Base-by-base conservation (phyloP, 441 rosid genomes). In the Mallotus repandus region DNA sequence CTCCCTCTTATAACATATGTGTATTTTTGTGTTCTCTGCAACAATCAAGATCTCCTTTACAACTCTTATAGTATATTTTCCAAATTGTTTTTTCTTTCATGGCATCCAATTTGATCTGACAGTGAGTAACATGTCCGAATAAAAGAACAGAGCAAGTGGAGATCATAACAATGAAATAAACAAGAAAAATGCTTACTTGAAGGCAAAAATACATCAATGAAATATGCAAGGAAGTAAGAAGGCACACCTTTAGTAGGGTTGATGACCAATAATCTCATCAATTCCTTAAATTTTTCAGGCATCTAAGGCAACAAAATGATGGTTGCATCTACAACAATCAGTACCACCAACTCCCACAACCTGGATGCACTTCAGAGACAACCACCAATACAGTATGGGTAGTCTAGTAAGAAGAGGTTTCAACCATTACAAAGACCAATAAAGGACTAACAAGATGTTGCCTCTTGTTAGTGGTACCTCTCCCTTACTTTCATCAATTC, bases 251-350 rank as follows among this genome's bases (percentile, higher is more conserved):
- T 78, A 18, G 73, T 66, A 2, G 97, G 91, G 74, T 79, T 87
- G 5, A 87, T 88, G 50, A 89, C 87, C 1, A 88, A 87, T 71
- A 86, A 74, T 29, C 77, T 68, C 70, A 90, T 80, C 74, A 90
- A 66, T 16, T 89, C 88, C 75, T 82, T 85, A 16, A 92, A 77
- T 81, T 85, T 90, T 10, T 86, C 85, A 0, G 92, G 88, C 22
- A 94, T 83, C 71, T 80, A 93, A 0, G 97, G 94, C 61, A 90
- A 60, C 78, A 90, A 70, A 45, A 90, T 84, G 41, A 64, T 80
- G 0, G 78, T 73, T 0, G 97, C 97, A 0, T 2, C 29, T 25
- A 25, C 29, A 25, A 0, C 2, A 0, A 25, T 25, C 29, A 2
- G 29, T 25, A 25, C 29, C 29, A 25, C 29, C n/a, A n/a, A 61